phyloP scores from a whole-genome alignment of 2,329 filamentous ascomycete species.

The Lasiodiplodia theobromae region DNA sequence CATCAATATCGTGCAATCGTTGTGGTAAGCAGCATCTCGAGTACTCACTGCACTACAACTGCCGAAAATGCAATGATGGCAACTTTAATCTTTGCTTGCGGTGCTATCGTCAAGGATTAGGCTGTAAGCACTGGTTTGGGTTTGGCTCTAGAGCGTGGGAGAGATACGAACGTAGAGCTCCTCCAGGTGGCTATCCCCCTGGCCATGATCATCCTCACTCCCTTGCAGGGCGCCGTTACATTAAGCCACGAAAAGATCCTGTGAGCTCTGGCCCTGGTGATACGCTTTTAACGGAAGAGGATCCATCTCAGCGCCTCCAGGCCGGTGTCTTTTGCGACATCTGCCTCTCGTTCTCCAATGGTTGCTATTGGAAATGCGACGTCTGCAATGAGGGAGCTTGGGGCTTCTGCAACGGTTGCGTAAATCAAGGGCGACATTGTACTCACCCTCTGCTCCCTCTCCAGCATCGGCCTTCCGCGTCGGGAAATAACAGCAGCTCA shows the following conservation, averaged over 20 bases:
- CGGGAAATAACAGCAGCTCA: slow-evolving; percentile 31
- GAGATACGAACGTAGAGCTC: slow-evolving; percentile 63
- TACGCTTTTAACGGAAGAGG: slow-evolving; percentile 55
- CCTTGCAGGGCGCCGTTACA: slow-evolving; percentile 56
- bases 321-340: slow-evolving; percentile 84
- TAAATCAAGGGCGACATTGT: slow-evolving; percentile 82
- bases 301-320: slow-evolving; percentile 73
- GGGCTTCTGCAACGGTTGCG: slow-evolving; percentile 90
- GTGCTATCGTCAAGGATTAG: slow-evolving; percentile 79
- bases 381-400: slow-evolving; percentile 90
- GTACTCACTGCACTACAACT: slow-evolving; percentile 87
- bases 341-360: slow-evolving; percentile 76
- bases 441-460: slow-evolving; percentile 82
- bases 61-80: slow-evolving; percentile 71
- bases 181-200: slow-evolving; percentile 50
- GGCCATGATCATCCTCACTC: slow-evolving; percentile 60
- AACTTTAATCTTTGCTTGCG: slow-evolving; percentile 79
- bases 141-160: slow-evolving; percentile 77
- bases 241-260: slow-evolving; percentile 34
- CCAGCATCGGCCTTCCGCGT: slow-evolving; percentile 59
- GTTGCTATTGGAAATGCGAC: slow-evolving; percentile 90
- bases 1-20: slow-evolving; percentile 74
- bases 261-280: slow-evolving; percentile 23
- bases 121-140: slow-evolving; percentile 87
- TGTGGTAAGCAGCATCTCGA: slow-evolving; percentile 79